Conservation (phyloP, 257 asterid species). For the Handroanthus guayacan region DNA sequence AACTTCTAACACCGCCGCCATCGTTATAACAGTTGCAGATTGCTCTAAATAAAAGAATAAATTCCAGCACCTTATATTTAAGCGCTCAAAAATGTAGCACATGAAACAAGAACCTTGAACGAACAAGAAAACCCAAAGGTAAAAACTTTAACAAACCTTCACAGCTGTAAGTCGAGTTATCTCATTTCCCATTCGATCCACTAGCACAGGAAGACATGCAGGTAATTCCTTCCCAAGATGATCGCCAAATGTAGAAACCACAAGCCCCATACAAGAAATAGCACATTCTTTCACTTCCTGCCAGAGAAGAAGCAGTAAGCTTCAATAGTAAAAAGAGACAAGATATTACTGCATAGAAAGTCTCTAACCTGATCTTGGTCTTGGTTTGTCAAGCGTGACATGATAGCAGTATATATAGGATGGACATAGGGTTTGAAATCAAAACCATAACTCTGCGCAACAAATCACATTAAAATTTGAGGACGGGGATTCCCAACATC, state of each 20-base stretch:
- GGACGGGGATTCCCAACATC: conserved; percentile 15
- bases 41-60: conserved; percentile 24
- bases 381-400: conserved; percentile 97
- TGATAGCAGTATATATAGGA: conserved; percentile 88
- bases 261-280: conserved; percentile 98
- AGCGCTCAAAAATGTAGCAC: conserved; percentile 14
- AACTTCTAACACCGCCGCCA: conserved; percentile 20
- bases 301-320: conserved; percentile 36
- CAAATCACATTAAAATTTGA: conserved; percentile 35
- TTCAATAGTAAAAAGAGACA: conserved; percentile 29
- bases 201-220: conserved; percentile 96
- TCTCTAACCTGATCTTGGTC: conserved; percentile 96
- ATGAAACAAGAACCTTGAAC: conserved; percentile 31
- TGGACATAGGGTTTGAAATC: conserved; percentile 92
- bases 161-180: conserved; percentile 98
- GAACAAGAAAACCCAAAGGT: conserved; percentile 18
- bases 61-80: conserved; percentile 3
- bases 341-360: conserved; percentile 24
- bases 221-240: conserved; percentile 77
- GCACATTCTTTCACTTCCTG: conserved; percentile 99
- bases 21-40: conserved; percentile 10
- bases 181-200: conserved; percentile 99
- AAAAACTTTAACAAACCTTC: conserved; percentile 64
- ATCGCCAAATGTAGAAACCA: conserved; percentile 95
- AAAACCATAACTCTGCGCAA: conserved; percentile 66